Evolutionary conservation across 2,329 filamentous ascomycete species (phyloP), one percentile per base, ranked within the genome.

Genomic region (Penicillium sp.): DNA sequence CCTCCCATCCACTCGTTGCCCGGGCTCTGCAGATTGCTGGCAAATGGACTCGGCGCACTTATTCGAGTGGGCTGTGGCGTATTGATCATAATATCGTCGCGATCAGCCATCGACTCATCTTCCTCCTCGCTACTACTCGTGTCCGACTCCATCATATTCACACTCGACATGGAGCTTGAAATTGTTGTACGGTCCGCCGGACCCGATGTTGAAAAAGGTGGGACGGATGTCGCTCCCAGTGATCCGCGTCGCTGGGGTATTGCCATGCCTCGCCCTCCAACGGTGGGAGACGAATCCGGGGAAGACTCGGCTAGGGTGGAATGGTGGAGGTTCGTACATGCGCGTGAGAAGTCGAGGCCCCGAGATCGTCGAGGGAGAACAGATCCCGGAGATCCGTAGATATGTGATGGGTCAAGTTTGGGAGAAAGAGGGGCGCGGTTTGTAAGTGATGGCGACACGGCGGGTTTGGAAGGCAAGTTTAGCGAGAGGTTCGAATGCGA

Each of bases 301-400:
- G 90, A 94, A 0, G 90, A 89, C 72, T 96, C 91, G 56, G 93
- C 93, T 9, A 97, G 84, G 0, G 90, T 97, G 17, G 93, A 97
- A 75, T 97, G 94, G 76, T 97, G 94, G 23, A 99, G 82, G 71
- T 93, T 96, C 12, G 93, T 97, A 61, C 91, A 94, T 12, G 93
- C 93, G 65, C 93, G 85, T 41, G 93, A 93, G 75, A 96, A 97
- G 77, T 97, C 93, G 60, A 97, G 81, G 43, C 93, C 93, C 56
- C 93, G 86, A 31, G 93, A 97, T 60, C 93, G 88, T 63, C 93
- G 86, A 19, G 93, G 93, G 8, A 97, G 83, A 47, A 96, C 89
- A 54, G 93, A 95, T 27, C 90, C 89, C 2, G 93, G 92, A 2
- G 91, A 93, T 42, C 89, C 89, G 78, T 95, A 96, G 48, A 88